Conservation (phyloP, 306 rosid species). For the Nissolia schottii region DNA sequence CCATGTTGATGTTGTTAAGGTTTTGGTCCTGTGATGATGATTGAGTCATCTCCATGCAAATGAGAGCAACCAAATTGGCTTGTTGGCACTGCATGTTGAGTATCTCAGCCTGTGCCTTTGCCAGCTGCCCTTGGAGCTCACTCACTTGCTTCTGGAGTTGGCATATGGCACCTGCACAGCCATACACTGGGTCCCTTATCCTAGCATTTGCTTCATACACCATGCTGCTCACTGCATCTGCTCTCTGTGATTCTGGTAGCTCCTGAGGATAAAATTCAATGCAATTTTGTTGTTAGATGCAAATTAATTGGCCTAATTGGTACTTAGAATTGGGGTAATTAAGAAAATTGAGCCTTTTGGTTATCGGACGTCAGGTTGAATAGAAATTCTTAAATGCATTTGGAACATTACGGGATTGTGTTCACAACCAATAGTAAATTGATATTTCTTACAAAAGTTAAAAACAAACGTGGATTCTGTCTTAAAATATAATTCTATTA, state of each 20-base stretch:
- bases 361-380: no score
- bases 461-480: no score
- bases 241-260: constrained; percentile 74
- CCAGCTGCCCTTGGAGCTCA: constrained; percentile 83
- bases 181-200: constrained; percentile 82
- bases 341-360: not conserved
- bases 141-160: constrained; percentile 83
- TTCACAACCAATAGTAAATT: no score
- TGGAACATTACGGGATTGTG: no score
- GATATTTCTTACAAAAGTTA: no score
- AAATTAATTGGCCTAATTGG: not conserved
- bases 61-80: constrained; percentile 64
- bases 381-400: no score
- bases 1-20: constrained; percentile 8
- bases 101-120: constrained; percentile 78
- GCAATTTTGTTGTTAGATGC: not conserved
- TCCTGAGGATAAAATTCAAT: constrained; percentile 59
- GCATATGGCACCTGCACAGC: constrained; percentile 82
- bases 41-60: constrained; percentile 77
- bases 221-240: constrained; percentile 98
- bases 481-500: no score
- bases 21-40: constrained; percentile 28
- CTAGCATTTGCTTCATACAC: constrained; percentile 95
- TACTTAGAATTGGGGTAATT: not conserved
- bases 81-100: constrained; percentile 75